These are phyloP conservation scores for Adansonia rubrostipa DNA, from an alignment of 441 rosid genomes.

Conservation along the genomic window DNA sequence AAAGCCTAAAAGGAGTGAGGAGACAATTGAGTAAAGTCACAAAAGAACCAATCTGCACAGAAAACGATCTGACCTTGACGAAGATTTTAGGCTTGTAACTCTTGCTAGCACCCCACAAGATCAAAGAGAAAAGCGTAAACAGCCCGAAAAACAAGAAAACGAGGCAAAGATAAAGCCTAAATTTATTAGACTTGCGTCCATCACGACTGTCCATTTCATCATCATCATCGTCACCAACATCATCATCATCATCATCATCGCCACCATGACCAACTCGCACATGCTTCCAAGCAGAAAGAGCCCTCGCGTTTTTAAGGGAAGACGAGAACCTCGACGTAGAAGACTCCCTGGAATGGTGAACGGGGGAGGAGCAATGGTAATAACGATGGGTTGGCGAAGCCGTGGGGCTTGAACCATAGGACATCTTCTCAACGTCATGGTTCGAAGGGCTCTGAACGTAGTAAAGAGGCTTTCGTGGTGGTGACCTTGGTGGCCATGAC, in stretches of 20 bases:
- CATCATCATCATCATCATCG: conserved; percentile 40
- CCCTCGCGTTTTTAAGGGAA: conserved; percentile 58
- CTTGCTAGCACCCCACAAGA: conserved; percentile 80
- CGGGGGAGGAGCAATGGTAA: conserved; percentile 76
- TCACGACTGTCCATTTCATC: conserved; percentile 27
- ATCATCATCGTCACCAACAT: too few relatives aligned
- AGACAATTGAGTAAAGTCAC: conserved; percentile 14
- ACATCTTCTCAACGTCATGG: conserved; percentile 88
- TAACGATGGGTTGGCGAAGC: conserved; percentile 71
- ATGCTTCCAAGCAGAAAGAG: conserved; percentile 58
- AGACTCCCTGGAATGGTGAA: conserved; percentile 89
- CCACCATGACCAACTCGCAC: conserved; percentile 39
- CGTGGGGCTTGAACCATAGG: conserved; percentile 73
- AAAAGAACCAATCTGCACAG: not conserved
- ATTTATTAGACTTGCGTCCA: conserved; percentile 35
- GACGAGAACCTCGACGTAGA: conserved; percentile 81
- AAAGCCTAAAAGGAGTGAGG: not conserved
- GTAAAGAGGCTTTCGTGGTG: conserved; percentile 60
- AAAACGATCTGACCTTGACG: conserved; percentile 54
- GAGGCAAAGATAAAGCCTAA: conserved; percentile 61
- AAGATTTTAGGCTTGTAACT: conserved; percentile 62
- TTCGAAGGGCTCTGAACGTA: conserved; percentile 90
- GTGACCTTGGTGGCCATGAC: conserved; percentile 41
- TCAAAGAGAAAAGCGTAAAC: conserved; percentile 64
- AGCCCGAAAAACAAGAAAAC: conserved; percentile 54